Evolutionary conservation across 768 basidiomycete species (phyloP).

Genomic region (Boletus tylopilopsis): DNA sequence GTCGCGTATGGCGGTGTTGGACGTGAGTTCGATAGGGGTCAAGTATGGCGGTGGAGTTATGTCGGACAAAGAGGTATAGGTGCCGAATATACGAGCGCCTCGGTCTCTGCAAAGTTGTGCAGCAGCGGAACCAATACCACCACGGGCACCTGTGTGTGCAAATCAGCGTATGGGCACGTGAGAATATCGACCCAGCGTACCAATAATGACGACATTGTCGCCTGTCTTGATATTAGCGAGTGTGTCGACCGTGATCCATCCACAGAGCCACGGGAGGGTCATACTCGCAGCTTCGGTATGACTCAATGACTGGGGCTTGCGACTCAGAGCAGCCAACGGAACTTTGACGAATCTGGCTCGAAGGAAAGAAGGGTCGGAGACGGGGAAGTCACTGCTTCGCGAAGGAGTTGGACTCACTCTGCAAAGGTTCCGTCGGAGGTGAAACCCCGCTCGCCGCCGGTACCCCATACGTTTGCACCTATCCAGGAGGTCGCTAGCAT

Average conservation of each 20-base stretch:
- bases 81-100: constrained; percentile 33
- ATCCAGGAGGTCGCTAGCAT: constrained; percentile 18
- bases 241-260: constrained; percentile 35
- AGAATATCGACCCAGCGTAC: constrained; percentile 4
- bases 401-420: constrained; percentile 20
- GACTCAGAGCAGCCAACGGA: constrained; percentile 28
- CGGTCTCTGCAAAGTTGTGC: constrained; percentile 31
- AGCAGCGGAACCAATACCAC: constrained; percentile 33
- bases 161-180: too few species aligned
- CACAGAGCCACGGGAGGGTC: constrained; percentile 34
- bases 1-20: constrained; percentile 29
- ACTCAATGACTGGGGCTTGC: constrained; percentile 25
- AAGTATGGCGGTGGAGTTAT: constrained; percentile 24
- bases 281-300: constrained; percentile 31
- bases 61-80: constrained; percentile 30
- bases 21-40: constrained; percentile 31
- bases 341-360: constrained; percentile 26
- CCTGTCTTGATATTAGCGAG: constrained; percentile 31
- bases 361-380: background rate
- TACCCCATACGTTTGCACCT: constrained; percentile 33
- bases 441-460: constrained; percentile 31
- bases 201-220: constrained; percentile 33
- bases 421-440: constrained; percentile 32
- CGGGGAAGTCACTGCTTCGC: background rate
- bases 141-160: constrained; percentile 28